phyloP scores from a whole-genome alignment of 345 rosid genomes.

The Brassica carinata region DNA sequence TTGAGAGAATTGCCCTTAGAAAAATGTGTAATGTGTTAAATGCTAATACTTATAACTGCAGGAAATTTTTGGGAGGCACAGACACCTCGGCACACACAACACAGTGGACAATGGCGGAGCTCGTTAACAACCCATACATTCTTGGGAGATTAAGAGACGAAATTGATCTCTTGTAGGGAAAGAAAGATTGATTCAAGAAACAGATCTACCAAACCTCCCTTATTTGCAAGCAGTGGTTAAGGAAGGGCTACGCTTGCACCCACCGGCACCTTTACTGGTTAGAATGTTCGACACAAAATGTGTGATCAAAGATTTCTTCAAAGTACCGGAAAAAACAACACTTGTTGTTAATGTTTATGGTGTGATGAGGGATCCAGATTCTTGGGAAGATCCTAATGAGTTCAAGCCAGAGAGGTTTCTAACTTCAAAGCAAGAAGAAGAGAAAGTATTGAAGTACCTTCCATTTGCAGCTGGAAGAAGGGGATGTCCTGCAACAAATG shows the following conservation, averaged over 20 bases:
- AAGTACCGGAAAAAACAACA: not conserved
- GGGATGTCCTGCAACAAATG: not conserved
- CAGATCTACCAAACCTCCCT: not conserved
- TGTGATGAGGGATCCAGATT: not conserved
- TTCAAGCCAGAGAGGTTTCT: not conserved
- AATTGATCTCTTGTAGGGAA: not conserved
- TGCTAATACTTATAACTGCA: not conserved
- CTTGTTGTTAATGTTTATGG: not conserved
- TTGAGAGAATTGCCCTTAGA: too few relatives aligned
- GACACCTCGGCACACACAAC: not conserved
- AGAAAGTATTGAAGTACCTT: not conserved
- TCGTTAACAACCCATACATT: not conserved
- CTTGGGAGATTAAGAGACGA: not conserved
- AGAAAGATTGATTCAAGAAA: not conserved
- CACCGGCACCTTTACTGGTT: not conserved
- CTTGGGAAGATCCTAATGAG: not conserved
- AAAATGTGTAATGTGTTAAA: too few relatives aligned
- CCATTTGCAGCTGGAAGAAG: not conserved
- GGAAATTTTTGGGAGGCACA: not conserved
- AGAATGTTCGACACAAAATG: not conserved
- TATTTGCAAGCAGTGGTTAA: not conserved
- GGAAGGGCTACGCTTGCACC: not conserved
- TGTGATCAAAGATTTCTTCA: not conserved
- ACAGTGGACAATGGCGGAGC: constrained; percentile 3
- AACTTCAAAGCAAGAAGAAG: not conserved